These are phyloP conservation scores for Xylaria venustula DNA, from an alignment of 495 filamentous ascomycete species.

Conservation along the genomic window DNA sequence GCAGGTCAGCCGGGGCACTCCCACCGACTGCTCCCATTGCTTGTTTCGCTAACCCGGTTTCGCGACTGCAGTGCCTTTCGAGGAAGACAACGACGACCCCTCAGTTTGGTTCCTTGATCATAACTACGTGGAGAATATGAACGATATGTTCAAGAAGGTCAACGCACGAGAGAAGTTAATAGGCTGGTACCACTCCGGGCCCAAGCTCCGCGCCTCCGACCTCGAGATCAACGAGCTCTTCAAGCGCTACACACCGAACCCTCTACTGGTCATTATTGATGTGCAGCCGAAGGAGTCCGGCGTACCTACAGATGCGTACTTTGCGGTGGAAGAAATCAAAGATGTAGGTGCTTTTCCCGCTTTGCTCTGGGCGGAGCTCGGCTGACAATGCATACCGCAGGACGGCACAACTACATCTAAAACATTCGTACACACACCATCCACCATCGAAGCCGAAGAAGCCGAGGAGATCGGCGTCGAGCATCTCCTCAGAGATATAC, in stretches of 20 bases:
- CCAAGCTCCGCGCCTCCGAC: constrained; percentile 94
- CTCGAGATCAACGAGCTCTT: constrained; percentile 99
- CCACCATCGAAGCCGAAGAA: constrained; percentile 97
- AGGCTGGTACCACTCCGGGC: constrained; percentile 99
- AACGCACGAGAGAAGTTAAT: constrained; percentile 98
- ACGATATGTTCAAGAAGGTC: constrained; percentile 99
- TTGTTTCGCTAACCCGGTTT: constrained; percentile 15
- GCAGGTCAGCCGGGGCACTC: constrained; percentile 62
- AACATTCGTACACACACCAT: constrained; percentile 98
- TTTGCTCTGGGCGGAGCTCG: constrained; percentile 8
- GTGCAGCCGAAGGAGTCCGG: constrained; percentile 98
- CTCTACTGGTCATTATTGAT: constrained; percentile 94
- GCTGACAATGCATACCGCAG: constrained; percentile 47
- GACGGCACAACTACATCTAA: constrained; percentile 96
- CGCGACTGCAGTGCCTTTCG: constrained; percentile 76
- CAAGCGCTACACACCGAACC: constrained; percentile 97
- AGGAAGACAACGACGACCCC: constrained; percentile 97
- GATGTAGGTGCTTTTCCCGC: constrained; percentile 64
- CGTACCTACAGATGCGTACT: constrained; percentile 97
- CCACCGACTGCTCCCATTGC: background rate
- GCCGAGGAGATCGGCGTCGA: constrained; percentile 99
- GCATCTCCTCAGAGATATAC: constrained; percentile 95
- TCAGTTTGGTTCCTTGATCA: constrained; percentile 99
- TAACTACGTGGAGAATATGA: constrained; percentile 99
- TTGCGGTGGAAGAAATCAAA: constrained; percentile 99